phyloP scores from a whole-genome alignment of 495 filamentous ascomycete genomes.

The Extremus antarcticus region DNA sequence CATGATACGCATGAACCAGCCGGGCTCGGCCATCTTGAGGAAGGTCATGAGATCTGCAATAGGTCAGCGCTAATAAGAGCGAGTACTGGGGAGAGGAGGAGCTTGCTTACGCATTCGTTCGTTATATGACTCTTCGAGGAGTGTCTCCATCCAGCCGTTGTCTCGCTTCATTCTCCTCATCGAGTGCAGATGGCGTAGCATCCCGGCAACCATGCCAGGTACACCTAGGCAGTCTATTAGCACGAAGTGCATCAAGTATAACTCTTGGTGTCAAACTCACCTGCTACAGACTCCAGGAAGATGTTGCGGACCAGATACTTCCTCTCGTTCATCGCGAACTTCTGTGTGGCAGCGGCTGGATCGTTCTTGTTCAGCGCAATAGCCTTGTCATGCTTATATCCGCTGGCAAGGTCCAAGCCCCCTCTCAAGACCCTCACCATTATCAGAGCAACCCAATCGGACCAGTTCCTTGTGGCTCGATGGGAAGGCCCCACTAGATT shows the following conservation, averaged over 20 bases:
- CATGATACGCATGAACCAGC: slow-evolving; percentile 77
- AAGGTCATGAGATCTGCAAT: slow-evolving; percentile 64
- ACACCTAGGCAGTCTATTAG: no score
- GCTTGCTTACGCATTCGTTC: slow-evolving; percentile 61
- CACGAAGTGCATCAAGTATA: no score
- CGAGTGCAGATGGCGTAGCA: slow-evolving; percentile 77
- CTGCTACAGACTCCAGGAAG: slow-evolving; percentile 85
- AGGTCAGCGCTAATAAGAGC: not conserved
- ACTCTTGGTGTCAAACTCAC: not conserved
- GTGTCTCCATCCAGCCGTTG: slow-evolving; percentile 96
- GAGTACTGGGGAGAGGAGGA: not conserved
- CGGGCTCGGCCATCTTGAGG: slow-evolving; percentile 83
- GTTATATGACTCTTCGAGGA: slow-evolving; percentile 90
- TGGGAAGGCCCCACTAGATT: slow-evolving; percentile 51
- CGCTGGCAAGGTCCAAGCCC: slow-evolving; percentile 57
- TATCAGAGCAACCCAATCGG: slow-evolving; percentile 54
- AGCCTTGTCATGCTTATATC: slow-evolving; percentile 57
- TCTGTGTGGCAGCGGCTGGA: slow-evolving; percentile 30
- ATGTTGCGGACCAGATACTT: slow-evolving; percentile 79
- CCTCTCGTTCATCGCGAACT: slow-evolving; percentile 55
- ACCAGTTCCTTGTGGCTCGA: slow-evolving; percentile 53
- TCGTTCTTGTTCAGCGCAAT: slow-evolving; percentile 33
- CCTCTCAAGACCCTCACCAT: slow-evolving; percentile 53
- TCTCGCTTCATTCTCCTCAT: slow-evolving; percentile 78
- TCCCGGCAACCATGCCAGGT: slow-evolving; percentile 93